These are phyloP conservation scores for Ambrosiella cleistominuta DNA, from an alignment of 2,329 filamentous ascomycete species.

Conservation along the genomic window DNA sequence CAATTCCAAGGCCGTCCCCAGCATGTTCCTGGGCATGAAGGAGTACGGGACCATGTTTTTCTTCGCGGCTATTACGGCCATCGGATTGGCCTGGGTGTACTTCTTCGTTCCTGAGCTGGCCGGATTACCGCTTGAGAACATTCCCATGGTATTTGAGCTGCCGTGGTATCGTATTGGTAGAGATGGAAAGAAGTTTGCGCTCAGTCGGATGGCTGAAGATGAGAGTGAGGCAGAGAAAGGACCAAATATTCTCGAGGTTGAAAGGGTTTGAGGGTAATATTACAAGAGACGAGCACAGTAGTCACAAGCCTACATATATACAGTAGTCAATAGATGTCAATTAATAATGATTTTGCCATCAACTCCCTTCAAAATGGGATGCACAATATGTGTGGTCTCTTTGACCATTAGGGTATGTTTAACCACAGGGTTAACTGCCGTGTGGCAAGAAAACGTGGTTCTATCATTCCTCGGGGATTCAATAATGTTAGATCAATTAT, in stretches of 20 bases:
- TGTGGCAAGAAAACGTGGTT: too few relatives aligned
- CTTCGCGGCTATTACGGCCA: conserved; percentile 48
- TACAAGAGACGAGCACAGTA: not conserved
- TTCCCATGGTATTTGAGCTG: conserved; percentile 54
- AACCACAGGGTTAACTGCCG: too few relatives aligned
- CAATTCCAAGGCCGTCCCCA: conserved; percentile 55
- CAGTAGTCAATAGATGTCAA: too few relatives aligned
- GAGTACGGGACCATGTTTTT: conserved; percentile 60
- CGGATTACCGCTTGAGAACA: conserved; percentile 47
- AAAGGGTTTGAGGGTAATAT: not conserved
- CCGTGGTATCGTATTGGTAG: conserved; percentile 60
- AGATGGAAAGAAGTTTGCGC: conserved; percentile 34
- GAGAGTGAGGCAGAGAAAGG: conserved; percentile 2
- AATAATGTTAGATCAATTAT: too few relatives aligned
- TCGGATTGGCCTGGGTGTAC: conserved; percentile 54
- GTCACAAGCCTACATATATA: not conserved
- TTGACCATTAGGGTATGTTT: too few relatives aligned
- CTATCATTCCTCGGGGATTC: too few relatives aligned
- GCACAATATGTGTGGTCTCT: too few relatives aligned
- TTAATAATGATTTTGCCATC: too few relatives aligned
- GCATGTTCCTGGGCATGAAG: conserved; percentile 50
- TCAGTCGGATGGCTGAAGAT: conserved; percentile 18
- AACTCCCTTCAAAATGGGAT: too few relatives aligned
- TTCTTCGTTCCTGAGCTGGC: conserved; percentile 57
- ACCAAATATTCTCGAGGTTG: conserved; percentile 1